These are phyloP conservation scores for Holtermanniella nyarrowii DNA, from an alignment of 768 basidiomycete species.

Conservation along the genomic window DNA sequence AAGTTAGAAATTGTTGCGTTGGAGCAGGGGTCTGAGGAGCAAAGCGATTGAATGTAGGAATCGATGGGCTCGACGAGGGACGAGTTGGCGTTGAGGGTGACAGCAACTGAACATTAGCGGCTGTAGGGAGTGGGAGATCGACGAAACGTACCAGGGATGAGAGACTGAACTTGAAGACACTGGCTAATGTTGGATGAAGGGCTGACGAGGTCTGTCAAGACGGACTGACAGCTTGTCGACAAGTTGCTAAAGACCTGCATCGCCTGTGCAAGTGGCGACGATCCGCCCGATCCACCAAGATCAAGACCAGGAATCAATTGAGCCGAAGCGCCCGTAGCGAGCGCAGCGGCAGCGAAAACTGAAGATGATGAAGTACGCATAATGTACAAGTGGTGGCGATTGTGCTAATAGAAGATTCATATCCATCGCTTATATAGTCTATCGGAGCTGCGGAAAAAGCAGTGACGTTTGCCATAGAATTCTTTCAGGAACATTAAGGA, in stretches of 20 bases:
- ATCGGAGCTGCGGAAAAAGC: no score
- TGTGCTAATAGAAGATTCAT: no score
- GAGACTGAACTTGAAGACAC: neutral
- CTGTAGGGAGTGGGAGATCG: no score
- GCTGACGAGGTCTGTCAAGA: neutral
- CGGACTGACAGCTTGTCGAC: neutral
- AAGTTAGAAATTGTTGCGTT: slow-evolving; percentile 15
- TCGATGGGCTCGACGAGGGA: slow-evolving; percentile 30
- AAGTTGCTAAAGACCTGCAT: neutral
- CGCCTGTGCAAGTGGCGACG: neutral
- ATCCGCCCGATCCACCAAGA: neutral
- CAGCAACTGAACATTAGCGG: no score
- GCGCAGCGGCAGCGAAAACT: no score
- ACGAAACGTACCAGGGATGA: neutral
- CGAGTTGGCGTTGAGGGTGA: slow-evolving; percentile 18
- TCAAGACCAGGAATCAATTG: neutral
- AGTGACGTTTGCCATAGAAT: no score
- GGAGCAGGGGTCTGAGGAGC: slow-evolving; percentile 19
- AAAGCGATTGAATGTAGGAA: slow-evolving; percentile 19
- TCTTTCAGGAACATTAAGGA: no score
- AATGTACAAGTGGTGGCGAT: no score
- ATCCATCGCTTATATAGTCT: no score
- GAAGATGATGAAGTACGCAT: no score
- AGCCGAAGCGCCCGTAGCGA: neutral
- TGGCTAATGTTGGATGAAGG: neutral